Conservation (phyloP, 805 yeast species). For the Blastobotrys robertii region DNA sequence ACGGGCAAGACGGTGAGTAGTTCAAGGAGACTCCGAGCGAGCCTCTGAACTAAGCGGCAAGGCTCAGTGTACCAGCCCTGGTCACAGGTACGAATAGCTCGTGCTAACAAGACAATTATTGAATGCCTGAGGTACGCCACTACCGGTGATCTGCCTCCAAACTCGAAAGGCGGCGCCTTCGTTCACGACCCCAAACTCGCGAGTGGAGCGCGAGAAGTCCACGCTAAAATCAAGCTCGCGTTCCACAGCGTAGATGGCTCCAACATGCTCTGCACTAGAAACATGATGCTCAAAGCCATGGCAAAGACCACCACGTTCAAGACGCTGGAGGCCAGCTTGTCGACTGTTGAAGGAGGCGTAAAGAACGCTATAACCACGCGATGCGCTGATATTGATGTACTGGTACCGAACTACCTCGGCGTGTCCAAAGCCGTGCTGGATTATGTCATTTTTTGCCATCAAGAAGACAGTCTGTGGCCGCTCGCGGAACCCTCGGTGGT, state of each 20-base stretch:
- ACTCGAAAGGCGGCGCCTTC: slow-evolving; percentile 92
- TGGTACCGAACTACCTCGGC: slow-evolving; percentile 76
- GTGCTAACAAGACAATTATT: slow-evolving; percentile 52
- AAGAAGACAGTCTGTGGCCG: slow-evolving; percentile 97
- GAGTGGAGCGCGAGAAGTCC: slow-evolving; percentile 57
- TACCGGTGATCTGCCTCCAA: slow-evolving; percentile 94
- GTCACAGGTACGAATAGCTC: no score
- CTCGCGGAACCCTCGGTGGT: slow-evolving; percentile 72
- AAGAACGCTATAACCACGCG: slow-evolving; percentile 71
- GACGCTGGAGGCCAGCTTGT: slow-evolving; percentile 82
- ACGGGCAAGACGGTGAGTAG: slow-evolving; percentile 70
- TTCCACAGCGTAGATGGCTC: slow-evolving; percentile 63
- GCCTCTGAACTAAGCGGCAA: no score
- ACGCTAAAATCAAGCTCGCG: slow-evolving; percentile 85
- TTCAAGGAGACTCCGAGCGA: background rate
- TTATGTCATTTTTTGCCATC: slow-evolving; percentile 93
- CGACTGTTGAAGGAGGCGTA: slow-evolving; percentile 43
- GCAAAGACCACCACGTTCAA: slow-evolving; percentile 64
- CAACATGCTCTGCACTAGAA: slow-evolving; percentile 78
- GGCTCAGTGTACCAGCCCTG: no score
- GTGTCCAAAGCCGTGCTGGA: slow-evolving; percentile 82
- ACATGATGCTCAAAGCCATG: slow-evolving; percentile 64
- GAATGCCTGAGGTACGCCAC: slow-evolving; percentile 92
- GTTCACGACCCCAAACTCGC: slow-evolving; percentile 73
- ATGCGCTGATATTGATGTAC: slow-evolving; percentile 71